A percentile compares a stretch with the other conserved stretches of the same genome.
These are phyloP conservation scores for Flaveria trinervia DNA, from an alignment of 129 eudicot genomes.

Conservation along the genomic window DNA sequence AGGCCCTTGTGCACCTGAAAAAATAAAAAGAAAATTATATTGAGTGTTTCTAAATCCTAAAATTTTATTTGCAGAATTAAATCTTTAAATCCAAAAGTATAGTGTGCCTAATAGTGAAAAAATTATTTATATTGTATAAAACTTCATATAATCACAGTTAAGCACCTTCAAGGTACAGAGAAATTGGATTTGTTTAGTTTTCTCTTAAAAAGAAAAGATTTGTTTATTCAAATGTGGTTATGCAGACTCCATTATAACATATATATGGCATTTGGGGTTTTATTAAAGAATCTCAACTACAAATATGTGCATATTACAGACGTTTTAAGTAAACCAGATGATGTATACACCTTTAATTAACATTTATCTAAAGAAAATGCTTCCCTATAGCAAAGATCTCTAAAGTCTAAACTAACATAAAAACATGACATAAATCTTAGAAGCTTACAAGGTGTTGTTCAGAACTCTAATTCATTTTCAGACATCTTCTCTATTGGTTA, in stretches of 20 bases:
- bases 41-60: slow-evolving; percentile 1
- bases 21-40: background rate
- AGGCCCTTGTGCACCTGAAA: slow-evolving; percentile 83
- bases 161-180: background rate
- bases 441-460: background rate
- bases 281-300: background rate
- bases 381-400: background rate
- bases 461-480: background rate
- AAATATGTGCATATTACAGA: background rate
- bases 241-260: too few species aligned
- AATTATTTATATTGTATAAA: background rate
- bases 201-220: background rate
- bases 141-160: background rate
- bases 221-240: background rate
- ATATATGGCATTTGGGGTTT: background rate
- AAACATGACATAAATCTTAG: background rate
- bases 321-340: background rate
- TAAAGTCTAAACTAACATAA: background rate
- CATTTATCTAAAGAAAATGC: background rate
- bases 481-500: background rate
- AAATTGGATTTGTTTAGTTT: background rate
- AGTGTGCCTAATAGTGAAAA: background rate
- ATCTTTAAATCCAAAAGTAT: background rate
- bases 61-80: background rate
- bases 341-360: background rate